Evolutionary conservation across 1,139 yeast species (phyloP).

Genomic region (Diutina ranongensis): DNA sequence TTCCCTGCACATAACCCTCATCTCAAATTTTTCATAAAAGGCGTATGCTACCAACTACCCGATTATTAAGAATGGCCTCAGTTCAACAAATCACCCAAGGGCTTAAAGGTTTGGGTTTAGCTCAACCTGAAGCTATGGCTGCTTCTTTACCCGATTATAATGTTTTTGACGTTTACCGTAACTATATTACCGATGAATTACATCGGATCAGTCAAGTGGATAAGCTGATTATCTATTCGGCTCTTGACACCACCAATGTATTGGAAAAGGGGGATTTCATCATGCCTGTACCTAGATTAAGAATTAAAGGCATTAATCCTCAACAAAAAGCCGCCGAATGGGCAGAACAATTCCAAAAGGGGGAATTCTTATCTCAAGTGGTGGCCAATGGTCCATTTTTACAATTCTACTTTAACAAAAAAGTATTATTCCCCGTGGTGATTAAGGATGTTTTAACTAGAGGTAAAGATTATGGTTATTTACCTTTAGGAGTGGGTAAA

Average conservation of each 20-base stretch:
- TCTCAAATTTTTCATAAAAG: slow-evolving; percentile 2
- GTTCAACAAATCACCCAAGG: slow-evolving; percentile 4
- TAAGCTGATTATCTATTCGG: slow-evolving; percentile 58
- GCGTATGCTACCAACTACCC: background rate
- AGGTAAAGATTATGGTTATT: slow-evolving; percentile 54
- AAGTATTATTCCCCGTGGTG: slow-evolving; percentile 54
- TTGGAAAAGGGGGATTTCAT: slow-evolving; percentile 88
- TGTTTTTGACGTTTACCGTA: slow-evolving; percentile 75
- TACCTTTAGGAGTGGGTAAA: slow-evolving; percentile 67
- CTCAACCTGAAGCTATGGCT: slow-evolving; percentile 7
- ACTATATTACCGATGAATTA: slow-evolving; percentile 75
- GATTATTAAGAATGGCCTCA: slow-evolving; percentile 1
- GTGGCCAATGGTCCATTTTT: slow-evolving; percentile 84
- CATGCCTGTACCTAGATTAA: slow-evolving; percentile 85
- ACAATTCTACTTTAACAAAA: slow-evolving; percentile 73
- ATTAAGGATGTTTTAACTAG: slow-evolving; percentile 60
- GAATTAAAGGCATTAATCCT: slow-evolving; percentile 79
- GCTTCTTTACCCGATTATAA: slow-evolving; percentile 60
- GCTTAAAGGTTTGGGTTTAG: slow-evolving; percentile 3
- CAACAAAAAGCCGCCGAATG: slow-evolving; percentile 78
- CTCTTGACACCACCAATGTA: slow-evolving; percentile 80
- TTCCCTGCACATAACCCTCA: background rate
- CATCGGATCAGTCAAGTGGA: slow-evolving; percentile 65
- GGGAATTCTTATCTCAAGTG: slow-evolving; percentile 51
- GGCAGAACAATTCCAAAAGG: slow-evolving; percentile 59